A percentile compares a stretch with the other conserved stretches of the same genome.
These are phyloP conservation scores for Solanum chiquidenum DNA, from an alignment of 257 asterid genomes.

Conservation along the genomic window DNA sequence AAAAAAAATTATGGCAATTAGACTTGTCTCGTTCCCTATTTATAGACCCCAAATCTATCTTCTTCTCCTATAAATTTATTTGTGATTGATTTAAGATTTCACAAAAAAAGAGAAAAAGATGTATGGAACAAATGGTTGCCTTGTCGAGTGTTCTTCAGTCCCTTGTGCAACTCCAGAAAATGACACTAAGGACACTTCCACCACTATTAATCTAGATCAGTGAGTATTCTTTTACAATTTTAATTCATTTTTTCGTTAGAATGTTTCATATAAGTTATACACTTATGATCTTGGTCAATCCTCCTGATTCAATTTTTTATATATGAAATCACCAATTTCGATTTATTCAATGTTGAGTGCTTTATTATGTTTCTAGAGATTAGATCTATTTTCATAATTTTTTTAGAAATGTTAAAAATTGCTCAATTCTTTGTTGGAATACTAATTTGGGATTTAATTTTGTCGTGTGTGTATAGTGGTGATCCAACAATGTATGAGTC, in stretches of 20 bases:
- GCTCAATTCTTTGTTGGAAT: neutral
- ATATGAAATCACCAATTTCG: neutral
- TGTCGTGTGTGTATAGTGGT: conserved; percentile 18
- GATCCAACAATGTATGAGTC: conserved; percentile 39
- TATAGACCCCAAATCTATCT: neutral
- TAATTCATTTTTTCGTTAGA: neutral
- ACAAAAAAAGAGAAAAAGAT: conserved; percentile 6
- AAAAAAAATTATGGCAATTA: no score
- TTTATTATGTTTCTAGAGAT: no score
- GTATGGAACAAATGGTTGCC: conserved; percentile 24
- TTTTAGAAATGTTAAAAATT: neutral
- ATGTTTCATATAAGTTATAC: neutral
- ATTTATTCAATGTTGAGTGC: no score
- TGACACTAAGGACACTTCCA: conserved; percentile 4
- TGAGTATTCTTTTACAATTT: conserved; percentile 6
- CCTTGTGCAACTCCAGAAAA: neutral
- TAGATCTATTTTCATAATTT: neutral
- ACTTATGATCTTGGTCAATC: no score
- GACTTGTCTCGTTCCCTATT: neutral
- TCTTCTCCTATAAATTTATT: neutral
- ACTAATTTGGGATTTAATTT: neutral
- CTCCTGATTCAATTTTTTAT: no score
- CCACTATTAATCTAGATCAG: conserved; percentile 56
- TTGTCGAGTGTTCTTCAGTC: neutral
- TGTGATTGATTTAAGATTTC: no score